Percentiles rank a stretch among this genome's conserved stretches.
Conservation (phyloP, 208 protist genomes). For the Wallacemonas sp. region DNA sequence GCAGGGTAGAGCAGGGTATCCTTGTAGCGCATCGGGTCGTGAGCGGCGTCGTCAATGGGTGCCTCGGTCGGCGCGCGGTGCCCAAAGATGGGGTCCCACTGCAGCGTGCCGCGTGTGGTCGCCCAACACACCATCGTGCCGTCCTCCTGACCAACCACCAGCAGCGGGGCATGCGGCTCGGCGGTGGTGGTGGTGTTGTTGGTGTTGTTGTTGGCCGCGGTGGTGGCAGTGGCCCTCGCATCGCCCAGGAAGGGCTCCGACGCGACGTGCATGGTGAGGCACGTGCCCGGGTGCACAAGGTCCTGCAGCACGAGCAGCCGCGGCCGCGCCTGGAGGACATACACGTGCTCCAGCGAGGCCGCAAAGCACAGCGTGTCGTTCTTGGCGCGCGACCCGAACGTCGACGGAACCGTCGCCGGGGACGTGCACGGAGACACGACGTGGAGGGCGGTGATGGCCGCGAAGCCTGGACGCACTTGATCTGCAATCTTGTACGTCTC, state of each 20-base stretch:
- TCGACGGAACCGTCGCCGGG: neutral
- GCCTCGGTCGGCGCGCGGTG: neutral
- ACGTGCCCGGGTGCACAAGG: slow-evolving; percentile 17
- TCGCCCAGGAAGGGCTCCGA: neutral
- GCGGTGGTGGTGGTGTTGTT: neutral
- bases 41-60: neutral
- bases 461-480: slow-evolving; percentile 17
- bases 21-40: slow-evolving; percentile 21
- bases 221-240: neutral
- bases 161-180: neutral
- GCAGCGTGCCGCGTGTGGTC: slow-evolving; percentile 14
- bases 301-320: slow-evolving; percentile 16
- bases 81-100: slow-evolving; percentile 11
- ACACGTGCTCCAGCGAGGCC: slow-evolving; percentile 34
- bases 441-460: slow-evolving; percentile 33
- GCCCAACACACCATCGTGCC: slow-evolving; percentile 44
- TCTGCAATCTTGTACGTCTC: slow-evolving; percentile 38
- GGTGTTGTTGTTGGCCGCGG: neutral
- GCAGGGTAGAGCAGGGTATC: slow-evolving; percentile 47
- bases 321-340: slow-evolving; percentile 22
- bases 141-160: slow-evolving; percentile 50
- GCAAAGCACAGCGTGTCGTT: slow-evolving; percentile 30
- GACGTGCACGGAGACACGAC: slow-evolving; percentile 13
- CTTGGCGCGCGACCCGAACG: neutral
- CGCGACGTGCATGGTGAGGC: slow-evolving; percentile 14